Conservation (phyloP, 345 rosid species). For the Dipteronia dyeriana region DNA sequence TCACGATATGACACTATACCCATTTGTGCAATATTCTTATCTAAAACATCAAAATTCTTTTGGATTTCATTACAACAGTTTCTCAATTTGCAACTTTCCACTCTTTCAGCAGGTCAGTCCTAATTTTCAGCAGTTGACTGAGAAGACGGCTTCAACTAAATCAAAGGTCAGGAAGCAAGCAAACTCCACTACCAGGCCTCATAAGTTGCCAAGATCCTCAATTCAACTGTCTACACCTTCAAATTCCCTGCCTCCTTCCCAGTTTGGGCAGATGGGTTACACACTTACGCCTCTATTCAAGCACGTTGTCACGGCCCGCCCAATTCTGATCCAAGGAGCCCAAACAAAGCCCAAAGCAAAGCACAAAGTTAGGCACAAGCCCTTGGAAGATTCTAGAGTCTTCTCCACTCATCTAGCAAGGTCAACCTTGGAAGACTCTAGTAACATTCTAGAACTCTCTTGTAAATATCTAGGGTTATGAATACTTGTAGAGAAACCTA, state of each 20-base stretch:
- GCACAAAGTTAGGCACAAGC: too few species aligned
- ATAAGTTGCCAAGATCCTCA: slow-evolving; percentile 22
- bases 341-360: too few species aligned
- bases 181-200: slow-evolving; percentile 24
- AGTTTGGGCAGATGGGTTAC: slow-evolving; percentile 38
- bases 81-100: neutral
- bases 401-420: too few species aligned
- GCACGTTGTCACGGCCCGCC: too few species aligned
- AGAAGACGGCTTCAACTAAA: slow-evolving; percentile 33
- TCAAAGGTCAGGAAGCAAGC: slow-evolving; percentile 35
- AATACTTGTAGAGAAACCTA: too few species aligned
- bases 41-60: neutral
- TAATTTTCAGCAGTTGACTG: slow-evolving; percentile 22
- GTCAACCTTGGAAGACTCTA: too few species aligned
- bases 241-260: slow-evolving; percentile 21
- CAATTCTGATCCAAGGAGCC: too few species aligned
- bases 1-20: neutral
- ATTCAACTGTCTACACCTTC: slow-evolving; percentile 23
- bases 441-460: too few species aligned
- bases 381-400: too few species aligned
- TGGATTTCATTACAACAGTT: neutral
- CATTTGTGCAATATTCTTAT: neutral
- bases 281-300: slow-evolving; percentile 30
- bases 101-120: slow-evolving; percentile 30
- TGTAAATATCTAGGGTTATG: too few species aligned